Conservation (phyloP, 140 eudicot genomes). For the Erigeron philadelphicus region DNA sequence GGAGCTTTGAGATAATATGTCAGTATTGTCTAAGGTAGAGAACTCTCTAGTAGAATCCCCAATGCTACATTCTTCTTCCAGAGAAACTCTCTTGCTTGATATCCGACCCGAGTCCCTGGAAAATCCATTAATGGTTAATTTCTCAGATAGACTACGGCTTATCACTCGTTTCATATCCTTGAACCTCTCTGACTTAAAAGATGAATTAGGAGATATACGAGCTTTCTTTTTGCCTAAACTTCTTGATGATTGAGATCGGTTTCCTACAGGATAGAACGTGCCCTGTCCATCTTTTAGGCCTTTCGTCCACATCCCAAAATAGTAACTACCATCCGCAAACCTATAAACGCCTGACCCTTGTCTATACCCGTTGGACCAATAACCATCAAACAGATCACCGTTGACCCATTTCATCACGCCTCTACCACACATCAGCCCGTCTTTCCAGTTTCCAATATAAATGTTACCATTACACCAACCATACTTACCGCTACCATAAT, state of each 20-base stretch:
- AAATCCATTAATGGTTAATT: constrained; percentile 32
- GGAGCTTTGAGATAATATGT: constrained; percentile 33
- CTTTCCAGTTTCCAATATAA: constrained; percentile 85
- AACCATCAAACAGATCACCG: constrained; percentile 85
- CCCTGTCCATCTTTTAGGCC: constrained; percentile 91
- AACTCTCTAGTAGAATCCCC: constrained; percentile 41
- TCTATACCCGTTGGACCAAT: constrained; percentile 64
- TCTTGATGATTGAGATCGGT: constrained; percentile 39
- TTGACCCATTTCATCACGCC: constrained; percentile 86
- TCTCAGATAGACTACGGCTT: constrained; percentile 56
- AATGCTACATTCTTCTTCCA: constrained; percentile 37
- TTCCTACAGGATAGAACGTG: constrained; percentile 69
- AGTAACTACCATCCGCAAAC: constrained; percentile 77
- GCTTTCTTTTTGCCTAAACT: constrained; percentile 34
- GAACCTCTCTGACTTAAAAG: constrained; percentile 31
- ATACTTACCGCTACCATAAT: constrained; percentile 86
- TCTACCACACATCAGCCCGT: constrained; percentile 79
- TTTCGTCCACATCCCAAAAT: constrained; percentile 79
- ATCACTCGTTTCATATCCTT: constrained; percentile 35
- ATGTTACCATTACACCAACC: constrained; percentile 60
- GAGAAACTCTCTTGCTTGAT: constrained; percentile 41
- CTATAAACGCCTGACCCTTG: constrained; percentile 83
- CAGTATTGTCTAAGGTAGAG: constrained; percentile 26
- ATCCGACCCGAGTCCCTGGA: constrained; percentile 50
- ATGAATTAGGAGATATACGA: constrained; percentile 35